These are phyloP conservation scores for Citrus cavaleriei DNA, from an alignment of 345 rosid species.

Conservation along the genomic window DNA sequence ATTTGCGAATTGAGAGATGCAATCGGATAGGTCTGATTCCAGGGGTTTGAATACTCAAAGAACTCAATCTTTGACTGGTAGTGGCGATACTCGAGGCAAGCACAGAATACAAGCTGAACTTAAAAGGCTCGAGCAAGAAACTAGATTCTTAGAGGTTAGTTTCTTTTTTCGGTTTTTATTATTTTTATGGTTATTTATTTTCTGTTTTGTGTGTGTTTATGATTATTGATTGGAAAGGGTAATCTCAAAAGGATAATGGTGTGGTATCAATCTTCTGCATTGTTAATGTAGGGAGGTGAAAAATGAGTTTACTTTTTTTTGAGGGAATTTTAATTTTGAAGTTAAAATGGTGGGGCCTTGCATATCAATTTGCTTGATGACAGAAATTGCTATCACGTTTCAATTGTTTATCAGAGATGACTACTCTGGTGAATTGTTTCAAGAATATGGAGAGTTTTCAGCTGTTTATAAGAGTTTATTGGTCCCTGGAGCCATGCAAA, in stretches of 20 bases:
- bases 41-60: slow-evolving; percentile 42
- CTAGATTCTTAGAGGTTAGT: slow-evolving; percentile 65
- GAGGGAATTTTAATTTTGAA: neutral
- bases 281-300: neutral
- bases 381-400: neutral
- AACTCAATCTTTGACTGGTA: slow-evolving; percentile 21
- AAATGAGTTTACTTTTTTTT: neutral
- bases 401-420: neutral
- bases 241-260: neutral
- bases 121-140: slow-evolving; percentile 79
- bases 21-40: slow-evolving; percentile 50
- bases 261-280: neutral
- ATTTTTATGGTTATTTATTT: neutral
- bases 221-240: neutral
- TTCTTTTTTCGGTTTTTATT: neutral
- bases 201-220: neutral
- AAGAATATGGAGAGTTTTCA: neutral
- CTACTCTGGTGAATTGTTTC: neutral
- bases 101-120: slow-evolving; percentile 77
- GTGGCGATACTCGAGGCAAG: slow-evolving; percentile 62
- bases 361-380: neutral
- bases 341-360: neutral
- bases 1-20: slow-evolving; percentile 32
- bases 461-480: neutral
- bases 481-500: neutral